Percentiles rank a stretch among this genome's conserved stretches.
Conservation (phyloP, 2,329 filamentous ascomycete genomes). For the Talaromyces sp. region DNA sequence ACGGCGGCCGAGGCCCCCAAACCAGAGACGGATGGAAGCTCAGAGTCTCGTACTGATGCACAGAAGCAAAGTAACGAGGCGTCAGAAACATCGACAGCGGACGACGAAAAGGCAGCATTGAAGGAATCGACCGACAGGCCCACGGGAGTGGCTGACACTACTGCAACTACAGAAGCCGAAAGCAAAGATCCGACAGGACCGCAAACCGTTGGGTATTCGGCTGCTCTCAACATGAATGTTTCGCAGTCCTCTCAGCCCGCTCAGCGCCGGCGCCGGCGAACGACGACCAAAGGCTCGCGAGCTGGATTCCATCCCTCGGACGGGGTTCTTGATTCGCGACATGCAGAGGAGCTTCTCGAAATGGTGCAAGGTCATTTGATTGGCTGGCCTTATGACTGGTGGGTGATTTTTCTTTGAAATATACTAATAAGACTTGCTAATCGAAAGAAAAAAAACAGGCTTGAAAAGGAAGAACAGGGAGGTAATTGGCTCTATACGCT, state of each 20-base stretch:
- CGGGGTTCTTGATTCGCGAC: conserved; percentile 68
- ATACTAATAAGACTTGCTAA: neutral
- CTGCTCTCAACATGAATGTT: conserved; percentile 30
- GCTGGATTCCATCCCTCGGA: conserved; percentile 55
- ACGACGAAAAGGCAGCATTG: conserved; percentile 42
- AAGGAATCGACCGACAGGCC: conserved; percentile 24
- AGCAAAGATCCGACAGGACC: conserved; percentile 17
- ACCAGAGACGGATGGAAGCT: neutral
- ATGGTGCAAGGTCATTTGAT: conserved; percentile 86
- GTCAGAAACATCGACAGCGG: conserved; percentile 8
- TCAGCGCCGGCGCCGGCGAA: conserved; percentile 36
- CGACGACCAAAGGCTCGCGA: conserved; percentile 43
- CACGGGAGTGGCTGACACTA: conserved; percentile 16
- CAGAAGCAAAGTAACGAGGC: neutral
- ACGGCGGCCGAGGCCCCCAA: neutral
- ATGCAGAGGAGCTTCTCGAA: conserved; percentile 76
- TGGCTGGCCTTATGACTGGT: conserved; percentile 91
- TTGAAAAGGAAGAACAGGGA: conserved; percentile 82
- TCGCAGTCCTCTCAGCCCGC: conserved; percentile 23
- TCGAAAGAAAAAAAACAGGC: conserved; percentile 42
- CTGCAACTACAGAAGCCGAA: conserved; percentile 20
- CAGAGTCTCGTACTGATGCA: neutral
- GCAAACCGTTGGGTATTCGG: conserved; percentile 35
- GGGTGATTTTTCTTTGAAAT: conserved; percentile 17
- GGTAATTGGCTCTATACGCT: conserved; percentile 97